Conservation (phyloP, 1,139 yeast species). For the Yamadazyma oceani region DNA sequence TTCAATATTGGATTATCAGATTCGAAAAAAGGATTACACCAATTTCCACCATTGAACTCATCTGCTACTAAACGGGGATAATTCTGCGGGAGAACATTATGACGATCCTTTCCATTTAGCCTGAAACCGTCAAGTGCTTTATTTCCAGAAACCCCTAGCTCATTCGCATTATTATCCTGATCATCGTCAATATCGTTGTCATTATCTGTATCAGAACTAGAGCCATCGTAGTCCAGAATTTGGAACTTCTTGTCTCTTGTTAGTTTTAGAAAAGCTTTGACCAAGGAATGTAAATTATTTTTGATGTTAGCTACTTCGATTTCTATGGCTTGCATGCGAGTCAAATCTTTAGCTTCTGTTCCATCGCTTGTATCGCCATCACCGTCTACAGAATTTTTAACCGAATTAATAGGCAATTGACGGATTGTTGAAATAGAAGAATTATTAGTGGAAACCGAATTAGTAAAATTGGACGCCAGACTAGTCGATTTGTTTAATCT, state of each 20-base stretch:
- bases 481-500: slow-evolving; percentile 32
- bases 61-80: slow-evolving; percentile 66
- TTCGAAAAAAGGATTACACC: slow-evolving; percentile 66
- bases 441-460: slow-evolving; percentile 18
- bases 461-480: slow-evolving; percentile 12
- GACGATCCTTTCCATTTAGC: slow-evolving; percentile 32
- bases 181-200: slow-evolving; percentile 32
- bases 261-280: slow-evolving; percentile 29
- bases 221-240: slow-evolving; percentile 37
- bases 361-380: slow-evolving; percentile 6
- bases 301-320: slow-evolving; percentile 36
- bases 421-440: slow-evolving; percentile 29
- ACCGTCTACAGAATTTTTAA: slow-evolving; percentile 5
- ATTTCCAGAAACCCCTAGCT: slow-evolving; percentile 6
- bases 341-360: slow-evolving; percentile 11
- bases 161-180: neutral
- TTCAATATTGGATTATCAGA: slow-evolving; percentile 39
- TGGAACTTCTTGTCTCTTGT: slow-evolving; percentile 35
- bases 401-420: slow-evolving; percentile 19
- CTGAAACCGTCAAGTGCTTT: neutral
- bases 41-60: slow-evolving; percentile 71
- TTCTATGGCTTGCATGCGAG: slow-evolving; percentile 38
- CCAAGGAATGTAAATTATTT: slow-evolving; percentile 28
- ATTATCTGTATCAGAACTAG: slow-evolving; percentile 34
- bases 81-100: slow-evolving; percentile 54